Evolutionary conservation across 2,329 filamentous ascomycete species (phyloP).

Genomic region (Exophiala sp.): DNA sequence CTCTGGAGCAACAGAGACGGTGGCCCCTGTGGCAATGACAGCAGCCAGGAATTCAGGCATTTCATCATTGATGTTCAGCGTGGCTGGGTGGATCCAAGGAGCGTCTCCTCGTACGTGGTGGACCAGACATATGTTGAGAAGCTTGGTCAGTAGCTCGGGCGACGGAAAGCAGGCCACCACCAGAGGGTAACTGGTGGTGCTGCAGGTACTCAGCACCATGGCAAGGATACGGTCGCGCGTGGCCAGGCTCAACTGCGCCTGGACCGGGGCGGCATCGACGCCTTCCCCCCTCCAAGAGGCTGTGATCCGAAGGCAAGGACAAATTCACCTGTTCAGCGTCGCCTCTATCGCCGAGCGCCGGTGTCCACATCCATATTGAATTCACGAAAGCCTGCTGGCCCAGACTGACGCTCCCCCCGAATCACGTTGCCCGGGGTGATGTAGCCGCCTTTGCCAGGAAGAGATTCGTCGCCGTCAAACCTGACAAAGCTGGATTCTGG

Average conservation of each 20-base stretch:
- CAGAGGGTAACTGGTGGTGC: slow-evolving; percentile 37
- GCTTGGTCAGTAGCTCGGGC: slow-evolving; percentile 36
- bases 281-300: no score
- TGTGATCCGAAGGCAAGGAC: no score
- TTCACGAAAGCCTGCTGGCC: no score
- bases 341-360: not conserved
- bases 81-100: slow-evolving; percentile 38
- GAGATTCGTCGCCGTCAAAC: not conserved
- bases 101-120: slow-evolving; percentile 26
- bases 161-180: slow-evolving; percentile 42
- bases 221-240: slow-evolving; percentile 56
- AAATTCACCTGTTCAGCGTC: slow-evolving; percentile 22
- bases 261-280: no score
- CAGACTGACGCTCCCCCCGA: no score
- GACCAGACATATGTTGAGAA: slow-evolving; percentile 37
- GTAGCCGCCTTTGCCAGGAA: slow-evolving; percentile 30
- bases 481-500: not conserved
- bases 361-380: not conserved
- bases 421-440: not conserved
- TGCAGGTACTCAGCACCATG: slow-evolving; percentile 51
- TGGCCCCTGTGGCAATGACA: slow-evolving; percentile 37
- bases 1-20: slow-evolving; percentile 35
- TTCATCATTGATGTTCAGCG: slow-evolving; percentile 36
- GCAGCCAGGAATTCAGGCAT: slow-evolving; percentile 37
- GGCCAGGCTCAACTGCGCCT: no score